These are phyloP conservation scores for Hypoxylon sp. DNA, from an alignment of 2,329 filamentous ascomycete genomes.

Conservation along the genomic window DNA sequence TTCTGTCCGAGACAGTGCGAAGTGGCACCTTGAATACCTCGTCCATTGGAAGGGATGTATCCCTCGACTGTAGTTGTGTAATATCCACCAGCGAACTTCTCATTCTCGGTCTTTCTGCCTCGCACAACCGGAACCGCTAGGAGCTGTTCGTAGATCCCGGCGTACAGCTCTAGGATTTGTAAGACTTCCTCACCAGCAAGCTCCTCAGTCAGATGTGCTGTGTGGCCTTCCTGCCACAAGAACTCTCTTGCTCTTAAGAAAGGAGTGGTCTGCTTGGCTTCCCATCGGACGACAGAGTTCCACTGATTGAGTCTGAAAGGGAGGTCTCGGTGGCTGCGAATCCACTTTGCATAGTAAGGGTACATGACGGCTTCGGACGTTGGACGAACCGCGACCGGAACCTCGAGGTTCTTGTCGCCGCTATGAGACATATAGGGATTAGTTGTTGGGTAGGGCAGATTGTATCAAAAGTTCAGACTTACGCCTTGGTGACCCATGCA, in stretches of 20 bases:
- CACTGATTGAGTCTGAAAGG: slow-evolving; percentile 96
- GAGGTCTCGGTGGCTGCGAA: slow-evolving; percentile 93
- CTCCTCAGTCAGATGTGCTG: slow-evolving; percentile 86
- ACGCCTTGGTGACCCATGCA: slow-evolving; percentile 89
- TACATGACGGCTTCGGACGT: slow-evolving; percentile 70
- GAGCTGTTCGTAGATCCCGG: slow-evolving; percentile 90
- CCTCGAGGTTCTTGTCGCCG: slow-evolving; percentile 93
- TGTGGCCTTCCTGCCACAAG: slow-evolving; percentile 97
- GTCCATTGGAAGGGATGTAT: slow-evolving; percentile 94
- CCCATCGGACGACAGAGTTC: slow-evolving; percentile 94
- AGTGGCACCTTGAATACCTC: slow-evolving; percentile 96
- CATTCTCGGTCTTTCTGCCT: slow-evolving; percentile 93
- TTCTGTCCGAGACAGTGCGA: slow-evolving; percentile 96
- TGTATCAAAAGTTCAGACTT: slow-evolving; percentile 52
- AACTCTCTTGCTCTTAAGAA: slow-evolving; percentile 96
- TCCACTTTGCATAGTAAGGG: slow-evolving; percentile 64
- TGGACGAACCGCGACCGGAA: slow-evolving; percentile 75
- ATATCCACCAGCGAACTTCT: slow-evolving; percentile 96
- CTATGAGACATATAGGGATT: slow-evolving; percentile 57
- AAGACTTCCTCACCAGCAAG: slow-evolving; percentile 87
- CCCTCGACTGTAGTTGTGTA: slow-evolving; percentile 98
- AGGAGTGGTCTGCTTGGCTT: slow-evolving; percentile 90
- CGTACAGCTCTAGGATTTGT: slow-evolving; percentile 93
- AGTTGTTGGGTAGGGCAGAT: slow-evolving; percentile 17
- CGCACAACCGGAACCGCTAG: slow-evolving; percentile 95